Evolutionary conservation across 768 basidiomycete species (phyloP).

Genomic region (Lentinula aciculospora): DNA sequence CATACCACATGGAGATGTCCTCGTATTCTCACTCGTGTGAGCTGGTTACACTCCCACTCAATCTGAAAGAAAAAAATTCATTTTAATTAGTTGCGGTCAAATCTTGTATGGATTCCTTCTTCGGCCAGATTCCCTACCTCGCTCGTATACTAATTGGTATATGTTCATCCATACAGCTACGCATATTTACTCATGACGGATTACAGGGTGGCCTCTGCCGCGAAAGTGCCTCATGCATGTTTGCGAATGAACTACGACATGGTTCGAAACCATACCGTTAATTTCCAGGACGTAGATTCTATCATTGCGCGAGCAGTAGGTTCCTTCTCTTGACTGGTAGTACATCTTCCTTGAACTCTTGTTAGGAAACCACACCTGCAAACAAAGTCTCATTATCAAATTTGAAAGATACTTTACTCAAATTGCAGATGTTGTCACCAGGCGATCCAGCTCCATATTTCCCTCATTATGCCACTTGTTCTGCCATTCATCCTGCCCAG

Average conservation of each 20-base stretch:
- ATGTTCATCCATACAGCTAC: background rate
- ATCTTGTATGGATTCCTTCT: constrained; percentile 78
- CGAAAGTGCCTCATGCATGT: constrained; percentile 53
- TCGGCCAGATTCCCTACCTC: constrained; percentile 80
- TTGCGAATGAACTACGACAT: constrained; percentile 58
- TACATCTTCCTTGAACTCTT: background rate
- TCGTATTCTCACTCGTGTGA: constrained; percentile 76
- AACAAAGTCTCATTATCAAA: constrained; percentile 46
- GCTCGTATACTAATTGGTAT: constrained; percentile 70
- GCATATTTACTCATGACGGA: background rate
- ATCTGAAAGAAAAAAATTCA: background rate
- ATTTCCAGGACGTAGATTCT: constrained; percentile 51
- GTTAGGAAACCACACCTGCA: constrained; percentile 46
- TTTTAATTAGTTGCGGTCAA: constrained; percentile 60
- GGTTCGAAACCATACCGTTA: constrained; percentile 51
- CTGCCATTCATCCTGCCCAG: constrained; percentile 71
- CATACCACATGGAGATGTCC: constrained; percentile 78
- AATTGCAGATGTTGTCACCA: constrained; percentile 14
- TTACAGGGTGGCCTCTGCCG: constrained; percentile 65
- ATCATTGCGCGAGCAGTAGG: constrained; percentile 45
- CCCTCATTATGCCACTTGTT: constrained; percentile 58
- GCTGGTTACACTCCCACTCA: constrained; percentile 12
- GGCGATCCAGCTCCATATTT: constrained; percentile 28
- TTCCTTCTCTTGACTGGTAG: background rate
- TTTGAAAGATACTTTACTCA: constrained; percentile 30